Percentiles rank a stretch among this genome's conserved stretches.
phyloP scores from a whole-genome alignment of 192 early-diverging fungal species.

The Coemansia sp. region DNA sequence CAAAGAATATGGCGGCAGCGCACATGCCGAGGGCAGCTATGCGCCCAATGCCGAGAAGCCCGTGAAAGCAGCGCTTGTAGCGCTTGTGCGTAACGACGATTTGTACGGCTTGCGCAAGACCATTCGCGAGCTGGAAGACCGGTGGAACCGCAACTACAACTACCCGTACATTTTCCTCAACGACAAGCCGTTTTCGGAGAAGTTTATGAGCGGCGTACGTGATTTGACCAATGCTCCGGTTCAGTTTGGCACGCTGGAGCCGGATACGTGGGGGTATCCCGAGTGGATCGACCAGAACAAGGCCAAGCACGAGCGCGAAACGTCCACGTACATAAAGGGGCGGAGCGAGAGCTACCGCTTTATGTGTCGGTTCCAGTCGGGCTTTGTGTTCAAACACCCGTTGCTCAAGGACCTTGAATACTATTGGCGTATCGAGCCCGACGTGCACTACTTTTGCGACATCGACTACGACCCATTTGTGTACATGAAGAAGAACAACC shows the following conservation, averaged over 20 bases:
- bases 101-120: conserved; percentile 57
- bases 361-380: conserved; percentile 50
- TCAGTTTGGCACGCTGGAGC: conserved; percentile 39
- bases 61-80: conserved; percentile 62
- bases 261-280: conserved; percentile 45
- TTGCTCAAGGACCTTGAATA: conserved; percentile 54
- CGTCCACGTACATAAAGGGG: conserved; percentile 36
- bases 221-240: conserved; percentile 30
- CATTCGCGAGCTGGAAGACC: conserved; percentile 63
- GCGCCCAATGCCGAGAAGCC: conserved; percentile 26
- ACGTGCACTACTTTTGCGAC: conserved; percentile 58
- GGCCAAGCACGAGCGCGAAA: conserved; percentile 32
- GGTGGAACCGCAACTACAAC: conserved; percentile 70
- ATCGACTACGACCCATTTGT: conserved; percentile 60
- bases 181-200: conserved; percentile 67
- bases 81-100: conserved; percentile 69
- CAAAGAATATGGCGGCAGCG: conserved; percentile 16
- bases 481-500: conserved; percentile 54
- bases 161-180: conserved; percentile 87
- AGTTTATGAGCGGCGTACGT: conserved; percentile 60
- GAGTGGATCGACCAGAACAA: conserved; percentile 49
- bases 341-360: conserved; percentile 43
- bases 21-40: conserved; percentile 8
- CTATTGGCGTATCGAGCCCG: conserved; percentile 63
- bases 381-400: conserved; percentile 60